Evolutionary conservation across 306 rosid genomes (phyloP), one percentile per base, ranked within the genome.

Genomic region (Pyrus pyrifolia): DNA sequence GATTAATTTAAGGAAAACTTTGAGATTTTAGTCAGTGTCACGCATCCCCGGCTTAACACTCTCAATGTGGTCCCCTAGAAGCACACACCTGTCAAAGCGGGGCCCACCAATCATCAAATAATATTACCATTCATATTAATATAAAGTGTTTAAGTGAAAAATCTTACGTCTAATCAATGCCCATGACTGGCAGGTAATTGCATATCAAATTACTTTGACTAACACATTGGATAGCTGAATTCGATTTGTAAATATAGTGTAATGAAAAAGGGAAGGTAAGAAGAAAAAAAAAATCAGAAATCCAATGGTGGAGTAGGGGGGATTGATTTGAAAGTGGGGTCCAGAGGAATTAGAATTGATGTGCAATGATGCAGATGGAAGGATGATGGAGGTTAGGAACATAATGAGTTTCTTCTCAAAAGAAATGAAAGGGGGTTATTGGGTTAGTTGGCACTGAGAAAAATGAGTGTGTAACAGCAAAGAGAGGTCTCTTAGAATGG

Each of bases 401-500:
- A 90, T 64, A 82, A 78, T 58, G 86, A 81, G 85, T 52, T 15
- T 51, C 18, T 81, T 83, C 85, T 77, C 45, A 85, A 88, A 81
- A 84, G 85, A 84, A 84, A 87, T 65, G 76, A 72, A 79, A 72
- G 79, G 70, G 76, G 84, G 85, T 86, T 81, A 57, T 87, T 79
- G 76, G 85, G 86, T 86, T 84, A 49, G 90, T 83, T 88, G 90
- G 92, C 89, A 87, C 89, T 78, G 86, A 88, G 92, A 83, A 83
- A 80, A 85, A 88, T 85, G 93, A 90, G 91, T 88, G 96, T 89
- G 90, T 79, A 90, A 90, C 97, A 92, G 92, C 93, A 76, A 77
- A 84, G 86, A 84, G 80, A 81, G 81, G 78, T 82, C 76, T 87
- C 87, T 86, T 89, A 81, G 80, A 83, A 92, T 86, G 85, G 97